Base-by-base conservation (phyloP, 306 rosid species). In the Citrullus mucosospermus region DNA sequence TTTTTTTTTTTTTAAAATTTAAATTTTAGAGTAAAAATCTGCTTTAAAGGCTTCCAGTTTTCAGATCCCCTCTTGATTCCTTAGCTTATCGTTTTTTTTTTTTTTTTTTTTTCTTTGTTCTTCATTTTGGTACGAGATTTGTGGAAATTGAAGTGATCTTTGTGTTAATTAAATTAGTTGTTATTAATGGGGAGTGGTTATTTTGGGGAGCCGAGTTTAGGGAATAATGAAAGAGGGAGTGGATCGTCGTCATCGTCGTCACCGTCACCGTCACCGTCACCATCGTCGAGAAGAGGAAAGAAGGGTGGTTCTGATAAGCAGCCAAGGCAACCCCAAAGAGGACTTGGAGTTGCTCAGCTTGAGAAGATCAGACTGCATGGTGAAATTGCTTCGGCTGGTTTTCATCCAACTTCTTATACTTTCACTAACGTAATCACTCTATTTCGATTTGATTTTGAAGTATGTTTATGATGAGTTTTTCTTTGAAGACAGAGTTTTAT, bases 291-390 rank as follows among this genome's bases (percentile, higher is more conserved):
- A 78, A 90, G 90, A 89, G 91, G 96, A 63, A 96, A 88, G 91
- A 96, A 91, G 85, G 81, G 86, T 75, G 87, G 82, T 80, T 87
- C 96, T 17, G 98, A 92, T 6, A 96, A 96, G 88, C 99, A 92
- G 84, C 99, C 99, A 43, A 96, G 91, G 82, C 99, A 91, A 78
- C 99, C 99, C 0, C 99, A 96, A 82, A 91, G 99, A 90, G 99
- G 99, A 36, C 88, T 96, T 67, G 99, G 99, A 22, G 98, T 96
- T 75, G 99, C 99, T 85, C 99, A 96, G 77, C 86, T 96, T 61
- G 99, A 96, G 90, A 96, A 92, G 86, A 96, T 96, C 87, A 92
- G 99, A 88, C 85, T 96, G 85, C 97, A 92, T 87, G 96, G 93
- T 55, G 91, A 92, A 88, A 83, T 92, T 75, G 86, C 84, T 8